A percentile compares a stretch with the other conserved stretches of the same genome.
Evolutionary conservation across 1,284 basidiomycete species (phyloP).

Genomic region (Austroboletus novae-zelandiae): DNA sequence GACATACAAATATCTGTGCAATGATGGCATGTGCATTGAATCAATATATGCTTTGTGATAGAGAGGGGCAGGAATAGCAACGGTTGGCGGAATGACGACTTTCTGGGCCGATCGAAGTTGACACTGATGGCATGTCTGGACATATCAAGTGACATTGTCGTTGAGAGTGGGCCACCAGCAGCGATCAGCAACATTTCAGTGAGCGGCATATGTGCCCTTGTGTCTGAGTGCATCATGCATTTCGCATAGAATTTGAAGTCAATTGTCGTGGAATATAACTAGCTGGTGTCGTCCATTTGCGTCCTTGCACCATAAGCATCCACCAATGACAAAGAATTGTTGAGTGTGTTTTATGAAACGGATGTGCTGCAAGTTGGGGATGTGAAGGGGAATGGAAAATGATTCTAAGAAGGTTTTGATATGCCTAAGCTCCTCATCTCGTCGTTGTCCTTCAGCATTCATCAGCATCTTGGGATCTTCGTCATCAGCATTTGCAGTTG

Average conservation of each 20-base stretch:
- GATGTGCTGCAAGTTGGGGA: too few species aligned
- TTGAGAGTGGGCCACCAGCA: slow-evolving; percentile 2
- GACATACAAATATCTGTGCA: background rate
- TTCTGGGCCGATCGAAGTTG: background rate
- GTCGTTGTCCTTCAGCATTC: too few species aligned
- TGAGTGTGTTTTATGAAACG: accelerated
- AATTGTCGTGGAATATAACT: background rate
- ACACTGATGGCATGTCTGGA: slow-evolving; percentile 8
- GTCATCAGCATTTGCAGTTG: too few species aligned
- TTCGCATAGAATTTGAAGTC: background rate
- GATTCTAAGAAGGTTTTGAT: too few species aligned
- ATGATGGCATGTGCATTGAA: background rate
- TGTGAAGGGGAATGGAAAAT: too few species aligned
- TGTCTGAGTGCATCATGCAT: background rate
- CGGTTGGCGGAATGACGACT: background rate
- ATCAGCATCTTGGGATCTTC: too few species aligned
- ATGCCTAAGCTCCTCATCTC: too few species aligned
- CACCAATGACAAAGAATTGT: too few species aligned
- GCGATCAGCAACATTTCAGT: background rate
- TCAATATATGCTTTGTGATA: background rate
- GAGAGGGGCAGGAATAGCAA: slow-evolving; percentile 18
- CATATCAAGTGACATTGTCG: background rate
- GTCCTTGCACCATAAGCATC: background rate
- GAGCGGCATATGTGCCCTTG: background rate
- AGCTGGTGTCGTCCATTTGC: background rate